Conservation (phyloP, 192 early-diverging fungal species). For the Anaeromyces robustus region DNA sequence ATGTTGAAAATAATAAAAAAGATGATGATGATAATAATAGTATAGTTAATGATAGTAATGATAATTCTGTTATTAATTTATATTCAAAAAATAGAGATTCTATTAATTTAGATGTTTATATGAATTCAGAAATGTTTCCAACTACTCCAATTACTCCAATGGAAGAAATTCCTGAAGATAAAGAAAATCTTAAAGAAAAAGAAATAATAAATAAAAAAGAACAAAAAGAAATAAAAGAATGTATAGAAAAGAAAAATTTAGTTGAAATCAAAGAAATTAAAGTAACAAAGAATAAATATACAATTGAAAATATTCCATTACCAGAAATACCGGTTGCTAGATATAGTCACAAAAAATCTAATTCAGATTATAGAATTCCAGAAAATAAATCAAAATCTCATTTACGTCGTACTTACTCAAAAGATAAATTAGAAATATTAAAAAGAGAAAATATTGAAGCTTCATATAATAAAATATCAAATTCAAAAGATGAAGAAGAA, state of each 20-base stretch:
- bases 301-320: not conserved
- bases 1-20: not conserved
- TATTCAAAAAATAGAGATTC: not conserved
- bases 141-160: not conserved
- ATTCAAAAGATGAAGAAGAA: not conserved
- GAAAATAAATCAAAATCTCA: too few species aligned
- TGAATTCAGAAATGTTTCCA: not conserved
- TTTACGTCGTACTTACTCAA: not conserved
- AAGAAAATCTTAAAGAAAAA: not conserved
- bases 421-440: not conserved
- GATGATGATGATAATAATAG: not conserved
- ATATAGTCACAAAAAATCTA: not conserved
- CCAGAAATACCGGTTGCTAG: not conserved
- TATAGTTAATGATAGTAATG: not conserved
- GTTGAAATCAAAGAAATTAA: not conserved
- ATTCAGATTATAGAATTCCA: not conserved
- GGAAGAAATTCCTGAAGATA: not conserved
- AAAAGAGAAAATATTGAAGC: not conserved
- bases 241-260: not conserved
- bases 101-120: not conserved
- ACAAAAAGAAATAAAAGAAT: not conserved
- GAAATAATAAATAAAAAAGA: not conserved
- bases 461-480: not conserved
- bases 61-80: not conserved
- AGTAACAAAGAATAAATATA: not conserved